Conservation (phyloP, 2,329 filamentous ascomycete species). For the Lachnellula occidentalis region DNA sequence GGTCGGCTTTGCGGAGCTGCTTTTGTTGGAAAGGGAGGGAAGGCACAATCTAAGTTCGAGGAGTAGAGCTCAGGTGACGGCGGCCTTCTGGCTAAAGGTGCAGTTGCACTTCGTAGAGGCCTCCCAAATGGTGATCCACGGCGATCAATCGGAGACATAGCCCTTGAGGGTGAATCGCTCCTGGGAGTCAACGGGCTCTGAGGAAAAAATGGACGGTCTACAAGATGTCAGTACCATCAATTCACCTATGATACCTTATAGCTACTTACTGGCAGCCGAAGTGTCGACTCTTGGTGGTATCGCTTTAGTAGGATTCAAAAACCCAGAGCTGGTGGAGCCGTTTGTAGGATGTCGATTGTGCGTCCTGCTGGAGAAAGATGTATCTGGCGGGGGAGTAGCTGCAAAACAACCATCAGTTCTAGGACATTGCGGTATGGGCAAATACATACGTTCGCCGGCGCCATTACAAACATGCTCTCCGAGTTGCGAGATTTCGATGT, state of each 20-base stretch:
- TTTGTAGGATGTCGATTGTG: slow-evolving; percentile 20
- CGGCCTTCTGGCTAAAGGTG: slow-evolving; percentile 34
- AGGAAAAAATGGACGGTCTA: slow-evolving; percentile 50
- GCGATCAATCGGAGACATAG: slow-evolving; percentile 55
- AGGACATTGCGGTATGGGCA: neutral
- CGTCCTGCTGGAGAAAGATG: slow-evolving; percentile 22
- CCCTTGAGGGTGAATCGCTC: slow-evolving; percentile 55
- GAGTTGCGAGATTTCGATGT: slow-evolving; percentile 81
- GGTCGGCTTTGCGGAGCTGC: slow-evolving; percentile 14
- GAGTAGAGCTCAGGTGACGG: slow-evolving; percentile 39
- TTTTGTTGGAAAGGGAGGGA: slow-evolving; percentile 46
- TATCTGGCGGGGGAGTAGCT: slow-evolving; percentile 30
- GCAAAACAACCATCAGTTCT: slow-evolving; percentile 7
- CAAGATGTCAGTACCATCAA: slow-evolving; percentile 31
- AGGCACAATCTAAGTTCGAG: slow-evolving; percentile 45
- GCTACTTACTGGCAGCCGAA: slow-evolving; percentile 45
- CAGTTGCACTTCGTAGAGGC: slow-evolving; percentile 34
- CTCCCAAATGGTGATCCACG: slow-evolving; percentile 35
- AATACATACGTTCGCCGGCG: slow-evolving; percentile 40
- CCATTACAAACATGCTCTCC: slow-evolving; percentile 72
- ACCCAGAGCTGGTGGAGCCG: slow-evolving; percentile 22
- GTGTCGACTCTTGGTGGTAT: slow-evolving; percentile 46
- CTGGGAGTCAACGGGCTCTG: slow-evolving; percentile 58
- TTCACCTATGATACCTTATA: neutral
- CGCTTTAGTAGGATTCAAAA: slow-evolving; percentile 35